Percentiles rank a stretch among this genome's conserved stretches.
These are phyloP conservation scores for Ballota nigra DNA, from an alignment of 257 asterid species.

Conservation along the genomic window DNA sequence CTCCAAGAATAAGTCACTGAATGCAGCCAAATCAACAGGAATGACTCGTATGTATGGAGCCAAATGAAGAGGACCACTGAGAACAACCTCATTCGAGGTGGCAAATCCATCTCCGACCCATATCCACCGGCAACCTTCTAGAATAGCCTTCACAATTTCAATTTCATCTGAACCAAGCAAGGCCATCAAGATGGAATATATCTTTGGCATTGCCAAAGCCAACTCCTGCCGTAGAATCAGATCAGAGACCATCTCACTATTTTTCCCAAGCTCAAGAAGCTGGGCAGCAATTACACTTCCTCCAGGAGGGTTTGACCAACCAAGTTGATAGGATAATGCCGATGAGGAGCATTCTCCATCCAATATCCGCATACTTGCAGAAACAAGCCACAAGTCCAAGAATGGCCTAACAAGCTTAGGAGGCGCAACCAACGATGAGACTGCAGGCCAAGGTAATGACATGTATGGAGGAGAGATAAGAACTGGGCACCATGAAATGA, in stretches of 20 bases:
- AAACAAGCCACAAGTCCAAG: constrained; percentile 89
- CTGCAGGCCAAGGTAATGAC: constrained; percentile 88
- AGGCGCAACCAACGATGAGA: constrained; percentile 86
- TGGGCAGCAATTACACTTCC: constrained; percentile 97
- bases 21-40: constrained; percentile 89
- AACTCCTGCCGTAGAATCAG: constrained; percentile 75
- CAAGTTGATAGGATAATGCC: constrained; percentile 71
- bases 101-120: constrained; percentile 99
- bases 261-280: constrained; percentile 96
- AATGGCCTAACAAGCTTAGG: constrained; percentile 84
- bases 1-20: constrained; percentile 81
- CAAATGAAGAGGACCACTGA: constrained; percentile 91
- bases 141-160: constrained; percentile 85
- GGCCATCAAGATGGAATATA: constrained; percentile 68
- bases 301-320: constrained; percentile 93
- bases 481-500: constrained; percentile 97
- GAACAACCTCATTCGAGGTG: constrained; percentile 84
- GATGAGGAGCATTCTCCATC: constrained; percentile 96
- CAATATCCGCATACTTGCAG: constrained; percentile 95
- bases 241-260: constrained; percentile 77
- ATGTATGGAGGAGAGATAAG: constrained; percentile 66
- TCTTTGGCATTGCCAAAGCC: constrained; percentile 91
- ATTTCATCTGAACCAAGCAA: constrained; percentile 83
- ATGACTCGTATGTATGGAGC: constrained; percentile 93
- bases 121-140: constrained; percentile 94